Evolutionary conservation across 805 yeast genomes (phyloP).

Genomic region (Saccharomycopsis malanga): DNA sequence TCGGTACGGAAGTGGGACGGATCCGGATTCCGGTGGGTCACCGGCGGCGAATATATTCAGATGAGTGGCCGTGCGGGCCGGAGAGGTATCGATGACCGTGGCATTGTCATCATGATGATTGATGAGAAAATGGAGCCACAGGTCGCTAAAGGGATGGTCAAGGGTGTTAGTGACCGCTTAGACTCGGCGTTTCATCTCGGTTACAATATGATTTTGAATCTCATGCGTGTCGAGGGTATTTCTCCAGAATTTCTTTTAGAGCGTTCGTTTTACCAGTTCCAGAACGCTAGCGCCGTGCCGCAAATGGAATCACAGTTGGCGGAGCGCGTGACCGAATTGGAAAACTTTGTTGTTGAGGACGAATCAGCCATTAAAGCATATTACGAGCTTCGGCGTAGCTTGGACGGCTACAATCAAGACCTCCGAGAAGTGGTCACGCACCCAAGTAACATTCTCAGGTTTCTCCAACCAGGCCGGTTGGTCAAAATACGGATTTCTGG

Average conservation of each 20-base stretch:
- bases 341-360: slow-evolving; percentile 56
- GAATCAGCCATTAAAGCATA: slow-evolving; percentile 71
- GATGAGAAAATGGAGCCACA: slow-evolving; percentile 99
- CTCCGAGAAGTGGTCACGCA: slow-evolving; percentile 78
- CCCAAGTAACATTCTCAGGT: slow-evolving; percentile 80
- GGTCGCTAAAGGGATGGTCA: slow-evolving; percentile 98
- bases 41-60: slow-evolving; percentile 99
- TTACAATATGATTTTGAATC: slow-evolving; percentile 91
- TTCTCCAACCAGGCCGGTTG: slow-evolving; percentile 84
- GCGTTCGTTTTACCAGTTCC: slow-evolving; percentile 91
- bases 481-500: slow-evolving; percentile 67
- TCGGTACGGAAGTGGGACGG: slow-evolving; percentile 99
- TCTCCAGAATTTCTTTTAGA: slow-evolving; percentile 97
- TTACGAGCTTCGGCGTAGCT: slow-evolving; percentile 70
- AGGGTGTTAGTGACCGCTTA: slow-evolving; percentile 95
- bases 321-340: slow-evolving; percentile 44
- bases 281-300: slow-evolving; percentile 88
- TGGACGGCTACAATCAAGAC: slow-evolving; percentile 65
- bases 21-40: slow-evolving; percentile 94
- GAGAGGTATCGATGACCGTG: slow-evolving; percentile 98
- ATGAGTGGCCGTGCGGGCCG: slow-evolving; percentile 99
- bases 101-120: slow-evolving; percentile 98
- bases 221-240: slow-evolving; percentile 96
- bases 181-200: slow-evolving; percentile 98
- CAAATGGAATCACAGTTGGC: slow-evolving; percentile 59